Evolutionary conservation across 768 basidiomycete species (phyloP), one percentile per base, ranked within the genome.

Genomic region (Trametes punicea): DNA sequence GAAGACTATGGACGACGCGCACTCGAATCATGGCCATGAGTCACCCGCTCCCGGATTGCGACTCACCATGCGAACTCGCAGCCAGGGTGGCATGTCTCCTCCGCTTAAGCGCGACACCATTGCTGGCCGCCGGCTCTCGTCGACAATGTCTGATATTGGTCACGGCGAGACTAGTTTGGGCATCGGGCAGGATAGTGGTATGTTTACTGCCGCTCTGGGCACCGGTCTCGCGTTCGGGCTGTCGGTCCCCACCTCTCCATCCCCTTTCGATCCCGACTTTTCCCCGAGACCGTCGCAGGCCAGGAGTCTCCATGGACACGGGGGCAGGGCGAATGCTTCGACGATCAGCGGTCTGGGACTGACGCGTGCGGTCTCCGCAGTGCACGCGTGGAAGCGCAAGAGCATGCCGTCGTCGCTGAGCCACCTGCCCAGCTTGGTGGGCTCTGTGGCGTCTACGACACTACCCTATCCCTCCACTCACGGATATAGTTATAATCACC

Each of bases 201-300:
- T 67, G 62, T 69, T 69, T 57, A 67, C 66, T 15, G 67, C 63
- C 7, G 67, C 67, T n/a, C 55, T 69, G 16, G 66, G 67, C 29
- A 64, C 65, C 0, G 67, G 67, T 1, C 66, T 69, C 46, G 62
- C 61, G 20, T 69, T 64, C 39, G 61, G 63, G 0, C 59, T 69
- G 31, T 56, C 65, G n/a, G 50, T 58, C 33, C 42, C 56, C 18
- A 26, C 48, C 4, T 53, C 62, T 1, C 57, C 42, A 2, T n/a
- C 48, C 9, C 20, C 52, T 1, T 44, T 41, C 26, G 46, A 57
- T 6, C 42, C 47, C 23, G 50, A 49, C 39, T 48, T 41, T 36
- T 31, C 47, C 0, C 33, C 55, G 9, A 40, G 20, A 2, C 39
- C 58, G 0, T 10, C 31, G 16, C 36, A 41, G 44, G 20, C 53